Conservation (phyloP, 2,329 filamentous ascomycete species). For the Fusarium mexicanum region DNA sequence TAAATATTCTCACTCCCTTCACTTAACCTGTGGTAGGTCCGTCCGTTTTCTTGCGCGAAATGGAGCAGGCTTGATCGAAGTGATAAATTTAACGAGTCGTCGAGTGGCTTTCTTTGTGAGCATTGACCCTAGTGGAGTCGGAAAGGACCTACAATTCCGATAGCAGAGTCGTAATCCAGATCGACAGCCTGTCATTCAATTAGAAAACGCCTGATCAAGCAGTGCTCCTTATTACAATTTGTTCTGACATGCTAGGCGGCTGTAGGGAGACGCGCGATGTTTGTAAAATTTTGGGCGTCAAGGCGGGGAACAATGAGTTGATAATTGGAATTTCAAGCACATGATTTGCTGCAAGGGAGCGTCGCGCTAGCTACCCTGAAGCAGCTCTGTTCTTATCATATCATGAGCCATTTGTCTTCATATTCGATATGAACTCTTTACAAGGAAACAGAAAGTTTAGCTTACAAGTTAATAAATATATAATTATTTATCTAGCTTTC, state of each 20-base stretch:
- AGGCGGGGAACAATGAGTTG: not conserved
- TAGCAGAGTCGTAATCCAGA: slow-evolving; percentile 16
- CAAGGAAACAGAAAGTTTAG: not conserved
- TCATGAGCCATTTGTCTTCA: not conserved
- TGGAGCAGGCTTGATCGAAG: slow-evolving; percentile 19
- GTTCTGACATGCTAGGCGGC: slow-evolving; percentile 2
- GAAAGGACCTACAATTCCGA: slow-evolving; percentile 1
- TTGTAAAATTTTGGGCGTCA: not conserved
- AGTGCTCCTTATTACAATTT: not conserved
- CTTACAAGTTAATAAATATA: rapidly evolving
- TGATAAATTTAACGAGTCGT: slow-evolving; percentile 18
- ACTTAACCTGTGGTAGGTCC: slow-evolving; percentile 22
- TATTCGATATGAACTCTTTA: not conserved
- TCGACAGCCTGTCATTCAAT: not conserved
- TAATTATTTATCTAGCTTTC: rapidly evolving
- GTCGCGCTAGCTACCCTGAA: not conserved
- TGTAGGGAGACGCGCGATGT: not conserved
- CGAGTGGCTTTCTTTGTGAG: not conserved
- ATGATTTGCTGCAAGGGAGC: not conserved
- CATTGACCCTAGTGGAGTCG: not conserved
- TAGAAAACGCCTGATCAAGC: rapidly evolving
- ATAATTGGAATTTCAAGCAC: not conserved
- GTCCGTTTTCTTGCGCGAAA: slow-evolving; percentile 23
- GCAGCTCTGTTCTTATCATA: not conserved
- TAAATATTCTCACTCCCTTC: slow-evolving; percentile 8